A percentile compares a stretch with the other conserved stretches of the same genome.
These are phyloP conservation scores for Fragosphaeria purpurea DNA, from an alignment of 2,329 filamentous ascomycete genomes.

Conservation along the genomic window DNA sequence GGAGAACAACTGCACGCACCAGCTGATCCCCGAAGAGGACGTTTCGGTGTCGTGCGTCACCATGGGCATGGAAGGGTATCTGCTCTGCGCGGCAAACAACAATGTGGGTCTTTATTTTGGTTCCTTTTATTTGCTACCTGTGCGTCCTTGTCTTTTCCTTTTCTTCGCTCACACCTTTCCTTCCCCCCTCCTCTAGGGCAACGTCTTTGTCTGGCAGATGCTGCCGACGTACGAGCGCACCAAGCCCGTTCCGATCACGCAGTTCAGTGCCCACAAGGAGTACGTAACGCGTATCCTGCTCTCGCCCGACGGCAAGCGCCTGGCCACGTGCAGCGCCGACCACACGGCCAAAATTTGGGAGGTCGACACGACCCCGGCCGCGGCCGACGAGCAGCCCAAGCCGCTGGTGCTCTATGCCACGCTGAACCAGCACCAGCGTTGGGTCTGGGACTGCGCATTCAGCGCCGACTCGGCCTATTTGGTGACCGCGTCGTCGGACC, in stretches of 20 bases:
- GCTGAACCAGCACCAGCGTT: conserved; percentile 80
- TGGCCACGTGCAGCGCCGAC: conserved; percentile 88
- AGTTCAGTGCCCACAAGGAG: conserved; percentile 82
- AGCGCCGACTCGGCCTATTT: conserved; percentile 87
- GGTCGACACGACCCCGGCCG: conserved; percentile 56
- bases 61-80: conserved; percentile 84
- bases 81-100: conserved; percentile 90
- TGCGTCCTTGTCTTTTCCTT: not conserved
- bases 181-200: conserved; percentile 49
- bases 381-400: conserved; percentile 33
- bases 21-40: conserved; percentile 92
- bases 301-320: conserved; percentile 85
- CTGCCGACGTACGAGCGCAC: conserved; percentile 74
- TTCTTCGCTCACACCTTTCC: not conserved
- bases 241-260: conserved; percentile 74
- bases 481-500: conserved; percentile 86
- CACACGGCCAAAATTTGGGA: conserved; percentile 96
- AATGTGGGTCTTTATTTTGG: conserved; percentile 41
- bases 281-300: conserved; percentile 89
- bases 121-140: not conserved
- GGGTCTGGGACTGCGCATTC: conserved; percentile 97
- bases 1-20: conserved; percentile 93
- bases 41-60: conserved; percentile 90
- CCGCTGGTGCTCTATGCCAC: conserved; percentile 77
- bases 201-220: conserved; percentile 95